Evolutionary conservation across 1,284 basidiomycete species (phyloP), one percentile per base, ranked within the genome.

Genomic region (Rhodotorula sp.): DNA sequence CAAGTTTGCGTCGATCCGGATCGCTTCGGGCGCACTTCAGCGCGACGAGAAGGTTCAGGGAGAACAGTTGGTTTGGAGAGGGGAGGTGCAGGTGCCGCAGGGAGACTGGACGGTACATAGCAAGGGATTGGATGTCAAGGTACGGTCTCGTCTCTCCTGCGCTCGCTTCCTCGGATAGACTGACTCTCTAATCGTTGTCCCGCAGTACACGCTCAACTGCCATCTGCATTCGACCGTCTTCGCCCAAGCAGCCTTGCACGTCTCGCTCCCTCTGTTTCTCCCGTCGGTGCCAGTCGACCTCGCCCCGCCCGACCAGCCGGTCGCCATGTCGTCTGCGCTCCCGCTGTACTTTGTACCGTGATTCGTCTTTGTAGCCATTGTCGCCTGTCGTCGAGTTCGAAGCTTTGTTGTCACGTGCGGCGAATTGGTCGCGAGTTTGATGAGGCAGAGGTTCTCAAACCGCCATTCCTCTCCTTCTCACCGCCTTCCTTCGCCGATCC

Each of bases 141-240:
- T 70, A 48, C 31, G 68, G 9, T 3, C 8, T 3, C 4, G 26
- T 37, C 22, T 11, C 15, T 16, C 16, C 34, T 37, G 48, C 31
- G 18, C 30, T 28, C 24, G 5, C 24, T 26, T 22, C 11, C 2
- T n/a, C 28, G 1, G 26, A 2, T 22, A 18, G 11, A 26, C 28
- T 15, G 52, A 22, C 55, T 24, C 40, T 16, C 57, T 15, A 7
- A n/a, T 15, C 47, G 16, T 3, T 37, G 1, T 40, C 37, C 40
- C 8, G 1, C 68, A 72, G 71, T 67, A 68, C 61, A 30, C 28
- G 8, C 40, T 70, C 24, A 48, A 28, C 7, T 63, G 59, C 40
- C 62, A 68, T 15, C 40, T 72, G 26, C 28, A 46, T 13, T 72
- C 71, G n/a, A 52, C 59, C 5, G 47, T 54, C 16, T 64, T 72